phyloP scores from a whole-genome alignment of 345 rosid genomes.

The Clausena lansium region DNA sequence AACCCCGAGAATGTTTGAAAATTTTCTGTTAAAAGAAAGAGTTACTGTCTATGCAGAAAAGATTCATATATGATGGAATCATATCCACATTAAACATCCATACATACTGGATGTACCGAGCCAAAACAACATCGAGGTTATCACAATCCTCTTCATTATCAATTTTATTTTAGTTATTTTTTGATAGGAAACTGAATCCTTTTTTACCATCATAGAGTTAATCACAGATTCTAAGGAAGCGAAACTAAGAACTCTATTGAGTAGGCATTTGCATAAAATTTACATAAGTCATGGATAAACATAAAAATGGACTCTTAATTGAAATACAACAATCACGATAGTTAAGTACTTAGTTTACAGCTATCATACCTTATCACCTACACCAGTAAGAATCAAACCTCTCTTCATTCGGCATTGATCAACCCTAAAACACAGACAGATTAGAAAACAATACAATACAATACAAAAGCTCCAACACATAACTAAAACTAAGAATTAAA shows the following conservation, averaged over 20 bases:
- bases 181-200: no score
- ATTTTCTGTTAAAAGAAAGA: background rate
- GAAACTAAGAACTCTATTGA: background rate
- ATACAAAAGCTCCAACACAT: background rate
- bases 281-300: background rate
- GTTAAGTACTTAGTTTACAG: background rate
- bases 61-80: background rate
- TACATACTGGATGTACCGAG: background rate
- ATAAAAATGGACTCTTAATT: background rate
- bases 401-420: slow-evolving; percentile 82
- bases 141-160: background rate
- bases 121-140: background rate
- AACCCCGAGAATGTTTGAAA: background rate
- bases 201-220: background rate
- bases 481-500: background rate
- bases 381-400: slow-evolving; percentile 86
- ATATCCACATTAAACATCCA: background rate
- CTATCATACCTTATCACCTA: slow-evolving; percentile 76
- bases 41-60: background rate
- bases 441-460: slow-evolving; percentile 9
- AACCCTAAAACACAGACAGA: slow-evolving; percentile 46
- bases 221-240: background rate
- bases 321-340: background rate
- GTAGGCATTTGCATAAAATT: background rate
- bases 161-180: no score